These are phyloP conservation scores for Linum tenue DNA, from an alignment of 345 rosid species.

Conservation along the genomic window DNA sequence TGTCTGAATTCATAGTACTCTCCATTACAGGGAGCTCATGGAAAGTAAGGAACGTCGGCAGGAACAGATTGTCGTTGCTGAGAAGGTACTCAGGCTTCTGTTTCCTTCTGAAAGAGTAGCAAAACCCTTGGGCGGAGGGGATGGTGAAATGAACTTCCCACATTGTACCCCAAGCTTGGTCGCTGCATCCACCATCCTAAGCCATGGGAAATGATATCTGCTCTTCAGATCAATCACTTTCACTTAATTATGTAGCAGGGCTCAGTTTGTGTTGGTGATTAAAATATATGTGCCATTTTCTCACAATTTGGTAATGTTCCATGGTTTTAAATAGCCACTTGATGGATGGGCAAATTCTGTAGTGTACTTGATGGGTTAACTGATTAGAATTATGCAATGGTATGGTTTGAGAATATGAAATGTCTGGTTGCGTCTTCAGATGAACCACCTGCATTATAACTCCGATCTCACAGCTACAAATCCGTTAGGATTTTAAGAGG, in stretches of 20 bases:
- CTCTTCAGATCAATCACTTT: background rate
- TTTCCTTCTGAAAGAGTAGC: conserved; percentile 30
- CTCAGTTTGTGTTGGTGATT: background rate
- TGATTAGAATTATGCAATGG: background rate
- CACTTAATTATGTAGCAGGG: background rate
- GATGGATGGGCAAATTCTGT: background rate
- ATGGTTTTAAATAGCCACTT: background rate
- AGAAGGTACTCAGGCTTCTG: conserved; percentile 44
- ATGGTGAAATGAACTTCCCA: conserved; percentile 12
- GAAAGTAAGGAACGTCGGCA: conserved; percentile 31
- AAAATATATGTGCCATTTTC: background rate
- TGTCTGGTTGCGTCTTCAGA: too few relatives aligned
- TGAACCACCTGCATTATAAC: conserved; percentile 19
- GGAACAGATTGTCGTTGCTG: conserved; percentile 54
- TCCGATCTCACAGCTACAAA: too few relatives aligned
- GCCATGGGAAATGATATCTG: conserved; percentile 28
- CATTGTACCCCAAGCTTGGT: conserved; percentile 46
- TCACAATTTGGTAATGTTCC: background rate
- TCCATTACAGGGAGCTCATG: conserved; percentile 49
- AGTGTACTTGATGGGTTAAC: background rate
- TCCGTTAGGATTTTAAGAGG: too few relatives aligned
- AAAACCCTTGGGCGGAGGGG: conserved; percentile 15
- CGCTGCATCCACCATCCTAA: conserved; percentile 60
- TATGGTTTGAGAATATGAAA: background rate
- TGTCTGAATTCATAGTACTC: background rate